Evolutionary conservation across 768 basidiomycete species (phyloP).

Genomic region (Pulveroboletus sp.): DNA sequence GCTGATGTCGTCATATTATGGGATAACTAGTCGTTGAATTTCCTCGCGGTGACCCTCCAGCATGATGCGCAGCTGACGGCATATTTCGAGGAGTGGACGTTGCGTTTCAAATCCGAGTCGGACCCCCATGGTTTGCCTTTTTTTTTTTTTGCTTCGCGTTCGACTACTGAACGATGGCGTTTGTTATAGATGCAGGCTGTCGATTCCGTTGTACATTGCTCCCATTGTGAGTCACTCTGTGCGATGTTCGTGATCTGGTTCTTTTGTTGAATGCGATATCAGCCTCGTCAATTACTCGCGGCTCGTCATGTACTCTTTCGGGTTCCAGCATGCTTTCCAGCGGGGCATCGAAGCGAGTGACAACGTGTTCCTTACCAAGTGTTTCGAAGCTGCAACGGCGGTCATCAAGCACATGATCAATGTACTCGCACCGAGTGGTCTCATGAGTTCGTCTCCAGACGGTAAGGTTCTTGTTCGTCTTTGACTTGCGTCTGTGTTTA

Average conservation of each 20-base stretch:
- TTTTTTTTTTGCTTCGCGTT: no score
- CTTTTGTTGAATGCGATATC: constrained; percentile 3
- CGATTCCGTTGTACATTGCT: constrained; percentile 61
- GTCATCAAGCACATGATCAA: constrained; percentile 66
- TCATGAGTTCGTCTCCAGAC: constrained; percentile 76
- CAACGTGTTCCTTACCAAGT: constrained; percentile 67
- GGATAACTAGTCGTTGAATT: constrained; percentile 52
- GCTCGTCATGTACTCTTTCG: constrained; percentile 83
- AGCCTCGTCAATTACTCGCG: constrained; percentile 75
- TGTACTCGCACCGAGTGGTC: constrained; percentile 61
- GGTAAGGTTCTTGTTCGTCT: constrained; percentile 37
- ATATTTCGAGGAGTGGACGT: constrained; percentile 66
- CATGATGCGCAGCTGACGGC: constrained; percentile 54
- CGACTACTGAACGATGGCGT: neutral
- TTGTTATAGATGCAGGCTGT: constrained; percentile 47
- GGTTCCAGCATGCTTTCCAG: constrained; percentile 78
- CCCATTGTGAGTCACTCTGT: constrained; percentile 57
- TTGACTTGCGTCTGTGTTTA: neutral
- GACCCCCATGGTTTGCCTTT: constrained; percentile 47
- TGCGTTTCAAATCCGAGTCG: constrained; percentile 54
- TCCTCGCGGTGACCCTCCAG: constrained; percentile 54
- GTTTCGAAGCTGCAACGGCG: constrained; percentile 62
- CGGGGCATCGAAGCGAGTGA: constrained; percentile 61
- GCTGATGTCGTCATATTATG: constrained; percentile 1
- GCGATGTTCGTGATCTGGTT: neutral